Conservation (phyloP, 2,329 filamentous ascomycete genomes). For the Fusarium musae region DNA sequence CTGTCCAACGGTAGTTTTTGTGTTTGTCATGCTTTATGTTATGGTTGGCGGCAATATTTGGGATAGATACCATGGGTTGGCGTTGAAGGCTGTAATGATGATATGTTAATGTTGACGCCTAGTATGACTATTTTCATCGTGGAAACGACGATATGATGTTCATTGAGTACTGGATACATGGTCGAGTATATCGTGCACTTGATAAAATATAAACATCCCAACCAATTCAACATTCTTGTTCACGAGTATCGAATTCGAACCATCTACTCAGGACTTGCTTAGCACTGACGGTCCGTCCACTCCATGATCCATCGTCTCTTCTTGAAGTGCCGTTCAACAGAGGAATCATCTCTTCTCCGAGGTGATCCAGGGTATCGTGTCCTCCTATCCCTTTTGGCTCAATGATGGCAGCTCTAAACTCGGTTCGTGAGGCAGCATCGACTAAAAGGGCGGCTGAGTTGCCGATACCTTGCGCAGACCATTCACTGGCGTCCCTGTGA, state of each 20-base stretch:
- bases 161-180: not conserved
- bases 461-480: conserved; percentile 78
- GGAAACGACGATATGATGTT: conserved; percentile 15
- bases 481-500: conserved; percentile 76
- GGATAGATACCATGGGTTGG: conserved; percentile 53
- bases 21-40: conserved; percentile 23
- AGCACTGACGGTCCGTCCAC: conserved; percentile 67
- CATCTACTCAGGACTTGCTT: conserved; percentile 70
- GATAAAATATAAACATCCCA: not conserved
- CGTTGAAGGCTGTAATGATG: conserved; percentile 48
- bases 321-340: conserved; percentile 68
- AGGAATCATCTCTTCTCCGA: conserved; percentile 66
- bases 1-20: not conserved
- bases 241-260: conserved; percentile 57
- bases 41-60: conserved; percentile 29
- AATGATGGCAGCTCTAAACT: conserved; percentile 58
- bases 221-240: conserved; percentile 3
- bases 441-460: conserved; percentile 71
- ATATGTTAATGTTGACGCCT: conserved; percentile 24
- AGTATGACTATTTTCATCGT: conserved; percentile 15
- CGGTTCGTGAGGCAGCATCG: conserved; percentile 64
- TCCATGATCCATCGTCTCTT: conserved; percentile 65
- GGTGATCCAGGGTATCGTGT: conserved; percentile 46
- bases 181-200: not conserved
- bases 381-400: conserved; percentile 55